Evolutionary conservation across 805 yeast genomes (phyloP).

Genomic region (Cyberlindnera veronae): DNA sequence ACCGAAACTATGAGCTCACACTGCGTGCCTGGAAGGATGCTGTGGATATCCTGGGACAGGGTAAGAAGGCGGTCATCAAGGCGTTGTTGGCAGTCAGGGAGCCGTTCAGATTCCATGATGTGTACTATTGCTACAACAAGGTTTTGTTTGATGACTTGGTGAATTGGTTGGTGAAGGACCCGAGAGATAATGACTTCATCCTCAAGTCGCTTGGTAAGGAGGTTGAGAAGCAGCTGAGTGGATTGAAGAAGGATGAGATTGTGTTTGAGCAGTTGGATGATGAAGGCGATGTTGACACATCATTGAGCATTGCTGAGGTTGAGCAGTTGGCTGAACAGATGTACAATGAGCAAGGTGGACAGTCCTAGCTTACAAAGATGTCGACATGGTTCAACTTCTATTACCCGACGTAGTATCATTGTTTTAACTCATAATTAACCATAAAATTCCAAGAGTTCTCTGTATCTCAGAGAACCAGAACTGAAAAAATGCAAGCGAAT

Average conservation of each 20-base stretch:
- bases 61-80: slow-evolving; percentile 62
- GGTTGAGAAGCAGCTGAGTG: slow-evolving; percentile 39
- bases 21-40: slow-evolving; percentile 73
- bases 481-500: no score
- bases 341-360: slow-evolving; percentile 22
- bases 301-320: slow-evolving; percentile 50
- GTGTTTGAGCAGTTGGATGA: slow-evolving; percentile 51
- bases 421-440: no score
- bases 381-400: no score
- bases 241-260: slow-evolving; percentile 42
- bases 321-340: slow-evolving; percentile 56
- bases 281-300: slow-evolving; percentile 37
- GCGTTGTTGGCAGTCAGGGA: slow-evolving; percentile 61
- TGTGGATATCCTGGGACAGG: slow-evolving; percentile 58
- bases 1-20: slow-evolving; percentile 62
- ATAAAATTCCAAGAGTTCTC: no score
- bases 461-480: no score
- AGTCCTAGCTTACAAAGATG: no score
- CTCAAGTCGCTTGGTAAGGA: slow-evolving; percentile 67
- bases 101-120: slow-evolving; percentile 76
- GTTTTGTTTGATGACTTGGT: slow-evolving; percentile 74
- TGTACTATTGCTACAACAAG: slow-evolving; percentile 79
- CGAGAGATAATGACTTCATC: slow-evolving; percentile 53
- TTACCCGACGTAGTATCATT: no score
- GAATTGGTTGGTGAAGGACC: slow-evolving; percentile 63